Evolutionary conservation across 805 yeast species (phyloP).

Genomic region (Scheffersomyces ergatensis): DNA sequence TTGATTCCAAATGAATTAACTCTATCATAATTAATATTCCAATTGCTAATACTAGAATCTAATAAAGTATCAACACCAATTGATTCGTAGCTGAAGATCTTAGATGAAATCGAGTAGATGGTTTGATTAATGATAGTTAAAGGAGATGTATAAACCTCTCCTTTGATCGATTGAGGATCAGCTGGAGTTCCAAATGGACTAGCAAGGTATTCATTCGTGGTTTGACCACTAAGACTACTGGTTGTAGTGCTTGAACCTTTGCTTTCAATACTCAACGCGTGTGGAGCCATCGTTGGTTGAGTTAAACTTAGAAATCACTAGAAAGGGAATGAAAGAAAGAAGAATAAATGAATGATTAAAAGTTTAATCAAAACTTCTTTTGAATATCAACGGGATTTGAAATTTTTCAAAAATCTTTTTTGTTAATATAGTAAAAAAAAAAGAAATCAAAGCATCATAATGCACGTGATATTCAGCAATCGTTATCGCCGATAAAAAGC

Average conservation of each 20-base stretch:
- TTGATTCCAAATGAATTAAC: conserved; percentile 53
- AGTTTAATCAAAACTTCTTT: background rate
- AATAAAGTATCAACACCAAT: conserved; percentile 59
- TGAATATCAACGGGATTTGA: background rate
- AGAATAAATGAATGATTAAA: background rate
- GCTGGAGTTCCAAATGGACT: conserved; percentile 62
- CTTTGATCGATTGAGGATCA: conserved; percentile 51
- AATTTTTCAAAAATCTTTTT: background rate
- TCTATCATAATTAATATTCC: conserved; percentile 53
- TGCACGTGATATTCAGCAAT: too few relatives aligned
- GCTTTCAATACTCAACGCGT: conserved; percentile 8
- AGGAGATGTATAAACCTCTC: conserved; percentile 53
- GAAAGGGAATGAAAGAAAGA: background rate
- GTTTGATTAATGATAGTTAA: conserved; percentile 53
- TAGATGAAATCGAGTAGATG: conserved; percentile 47
- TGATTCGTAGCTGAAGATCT: conserved; percentile 69
- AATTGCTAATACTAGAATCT: conserved; percentile 56
- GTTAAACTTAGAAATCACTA: background rate
- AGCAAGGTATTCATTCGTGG: conserved; percentile 3
- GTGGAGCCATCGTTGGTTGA: conserved; percentile 11
- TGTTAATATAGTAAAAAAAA: too few relatives aligned
- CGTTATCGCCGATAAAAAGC: too few relatives aligned
- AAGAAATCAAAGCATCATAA: too few relatives aligned
- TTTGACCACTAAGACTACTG: background rate
- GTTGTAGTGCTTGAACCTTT: background rate